Evolutionary conservation across 2,329 filamentous ascomycete genomes (phyloP).

Genomic region (Stagonosporopsis cucurbitacearum): DNA sequence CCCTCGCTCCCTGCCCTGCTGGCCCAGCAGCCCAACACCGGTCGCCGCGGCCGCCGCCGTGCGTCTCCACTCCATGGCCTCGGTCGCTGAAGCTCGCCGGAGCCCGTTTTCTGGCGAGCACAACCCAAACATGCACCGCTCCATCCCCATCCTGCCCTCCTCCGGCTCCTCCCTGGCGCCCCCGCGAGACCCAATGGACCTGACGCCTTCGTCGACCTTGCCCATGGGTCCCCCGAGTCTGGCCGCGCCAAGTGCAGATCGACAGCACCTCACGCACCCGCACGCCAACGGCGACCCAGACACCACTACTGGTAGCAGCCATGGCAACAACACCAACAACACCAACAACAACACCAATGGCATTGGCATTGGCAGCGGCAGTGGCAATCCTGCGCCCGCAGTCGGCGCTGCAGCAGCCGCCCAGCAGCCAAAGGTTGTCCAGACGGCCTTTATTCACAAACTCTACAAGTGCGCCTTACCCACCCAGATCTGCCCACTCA

Average conservation of each 20-base stretch:
- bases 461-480: constrained; percentile 81
- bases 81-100: constrained; percentile 53
- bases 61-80: constrained; percentile 48
- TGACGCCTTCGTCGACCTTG: constrained; percentile 55
- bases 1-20: constrained; percentile 7
- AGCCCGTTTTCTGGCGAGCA: constrained; percentile 56
- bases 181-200: constrained; percentile 62
- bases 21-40: constrained; percentile 20
- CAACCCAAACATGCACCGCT: constrained; percentile 55
- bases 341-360: neutral
- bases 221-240: constrained; percentile 58
- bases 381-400: constrained; percentile 52
- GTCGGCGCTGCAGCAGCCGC: constrained; percentile 72
- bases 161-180: constrained; percentile 54
- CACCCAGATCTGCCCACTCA: constrained; percentile 4
- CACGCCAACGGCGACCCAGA: constrained; percentile 39
- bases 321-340: constrained; percentile 11
- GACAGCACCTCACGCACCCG: constrained; percentile 37
- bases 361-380: constrained; percentile 38
- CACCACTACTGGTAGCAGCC: constrained; percentile 12
- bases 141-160: constrained; percentile 60
- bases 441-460: constrained; percentile 99
- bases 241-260: constrained; percentile 58
- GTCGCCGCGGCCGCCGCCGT: constrained; percentile 15
- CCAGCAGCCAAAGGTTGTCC: constrained; percentile 95